Evolutionary conservation across 2,329 filamentous ascomycete genomes (phyloP).

Genomic region (Colletotrichum tanaceti): DNA sequence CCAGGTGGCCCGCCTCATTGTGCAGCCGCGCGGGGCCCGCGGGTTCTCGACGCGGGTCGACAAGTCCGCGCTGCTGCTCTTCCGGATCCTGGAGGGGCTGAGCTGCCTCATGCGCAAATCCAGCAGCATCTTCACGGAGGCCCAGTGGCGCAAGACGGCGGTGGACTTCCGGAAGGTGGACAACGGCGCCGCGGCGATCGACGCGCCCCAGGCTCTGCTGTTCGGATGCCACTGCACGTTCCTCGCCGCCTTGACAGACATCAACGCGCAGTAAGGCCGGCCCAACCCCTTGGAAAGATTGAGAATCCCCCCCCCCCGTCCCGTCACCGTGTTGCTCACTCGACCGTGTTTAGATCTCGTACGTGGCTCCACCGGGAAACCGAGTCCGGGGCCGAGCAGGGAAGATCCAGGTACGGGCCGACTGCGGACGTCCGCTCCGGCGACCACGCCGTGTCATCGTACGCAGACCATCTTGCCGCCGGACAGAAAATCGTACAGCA

Average conservation of each 20-base stretch:
- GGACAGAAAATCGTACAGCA: background rate
- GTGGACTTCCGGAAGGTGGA: background rate
- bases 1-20: background rate
- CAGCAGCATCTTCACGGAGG: background rate
- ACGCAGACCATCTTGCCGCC: background rate
- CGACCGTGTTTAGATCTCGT: background rate
- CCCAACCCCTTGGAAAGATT: no score
- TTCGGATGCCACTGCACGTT: background rate
- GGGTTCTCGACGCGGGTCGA: background rate
- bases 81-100: background rate
- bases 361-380: background rate
- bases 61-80: background rate
- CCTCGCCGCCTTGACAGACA: background rate
- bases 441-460: background rate
- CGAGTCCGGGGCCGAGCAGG: background rate
- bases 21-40: background rate
- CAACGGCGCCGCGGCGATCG: background rate
- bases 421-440: no score
- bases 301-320: no score
- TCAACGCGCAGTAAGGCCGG: background rate
- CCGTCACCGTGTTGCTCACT: background rate
- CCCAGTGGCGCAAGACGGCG: background rate
- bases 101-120: background rate
- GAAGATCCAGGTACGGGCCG: no score
- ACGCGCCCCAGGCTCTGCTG: background rate